phyloP scores from a whole-genome alignment of 1,139 yeast species.

The Pichia terricola region DNA sequence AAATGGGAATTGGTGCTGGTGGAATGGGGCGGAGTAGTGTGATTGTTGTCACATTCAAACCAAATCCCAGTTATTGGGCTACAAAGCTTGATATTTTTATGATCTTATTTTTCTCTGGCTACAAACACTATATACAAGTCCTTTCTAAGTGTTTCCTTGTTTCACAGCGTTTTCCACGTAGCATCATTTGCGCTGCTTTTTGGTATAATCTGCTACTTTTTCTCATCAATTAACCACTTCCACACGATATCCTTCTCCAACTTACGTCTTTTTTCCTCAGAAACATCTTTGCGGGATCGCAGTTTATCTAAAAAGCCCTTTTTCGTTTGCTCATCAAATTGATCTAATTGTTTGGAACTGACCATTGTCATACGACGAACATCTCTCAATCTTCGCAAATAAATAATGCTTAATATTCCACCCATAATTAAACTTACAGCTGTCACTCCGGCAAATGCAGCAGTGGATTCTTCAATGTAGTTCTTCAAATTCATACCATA shows the following conservation, averaged over 20 bases:
- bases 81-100: no score
- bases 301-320: slow-evolving; percentile 7
- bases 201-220: not conserved
- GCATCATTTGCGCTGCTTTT: no score
- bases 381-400: slow-evolving; percentile 34
- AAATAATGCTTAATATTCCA: slow-evolving; percentile 31
- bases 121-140: no score
- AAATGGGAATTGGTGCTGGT: no score
- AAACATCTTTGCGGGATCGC: not conserved
- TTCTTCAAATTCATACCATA: slow-evolving; percentile 95
- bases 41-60: no score
- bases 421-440: slow-evolving; percentile 40
- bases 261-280: slow-evolving; percentile 10
- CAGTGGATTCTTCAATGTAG: slow-evolving; percentile 67
- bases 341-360: slow-evolving; percentile 15
- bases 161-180: no score
- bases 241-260: slow-evolving; percentile 53
- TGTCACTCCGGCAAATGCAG: slow-evolving; percentile 59
- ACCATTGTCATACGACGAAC: slow-evolving; percentile 45
- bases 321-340: slow-evolving; percentile 17
- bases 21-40: no score
- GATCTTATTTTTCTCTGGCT: no score
- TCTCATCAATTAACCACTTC: slow-evolving; percentile 63
- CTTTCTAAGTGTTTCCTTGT: no score
- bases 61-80: no score